Evolutionary conservation across 441 rosid species (phyloP), one percentile per base, ranked within the genome.

Genomic region (Melastoma candidum): DNA sequence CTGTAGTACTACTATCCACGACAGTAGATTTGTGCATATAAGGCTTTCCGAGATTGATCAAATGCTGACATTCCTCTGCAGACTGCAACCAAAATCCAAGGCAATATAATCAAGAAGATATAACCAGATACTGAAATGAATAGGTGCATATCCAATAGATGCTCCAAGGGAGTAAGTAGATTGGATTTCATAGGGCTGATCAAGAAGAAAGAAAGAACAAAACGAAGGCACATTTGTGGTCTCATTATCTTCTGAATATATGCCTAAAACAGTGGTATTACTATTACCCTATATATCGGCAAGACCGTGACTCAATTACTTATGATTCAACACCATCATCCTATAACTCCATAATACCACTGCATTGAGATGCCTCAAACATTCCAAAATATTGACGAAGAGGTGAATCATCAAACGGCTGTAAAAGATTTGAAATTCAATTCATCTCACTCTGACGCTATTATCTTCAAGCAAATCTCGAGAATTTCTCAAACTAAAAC

Each of bases 11-110:
- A 63, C 75, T 60, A 66, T 90, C 96, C 39, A 87, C 95, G 54
- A 90, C 96, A 1, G 82, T 73, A 12, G 97, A 90, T 72, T 84
- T 90, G 44, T 65, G 64, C 97, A 90, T 87, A 59, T 73, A 75
- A 11, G 97, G 97, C 77, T 71, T 81, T 32, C 96, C 96, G 17
- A 84, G 82, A 52, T 62, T 63, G 44, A 93, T 89, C 43, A 89
- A 65, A 65, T 86, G 76, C 41, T 86, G 78, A 49, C 97, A 86
- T 69, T 93, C 98, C 59, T 78, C 78, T 68, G 84, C 77, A 44
- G 71, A 72, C 97, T 93, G 76, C 64, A 61, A 62, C 49, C 36
- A 29, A 29, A 29, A 29, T 29, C 36, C 36, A 29, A 29, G 36
- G 36, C 36, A 29, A 29, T 29, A 17, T 17, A 17, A 17, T 17